Conservation (phyloP, 352 stramenopile species). For the Globisporangium paroecandrum region DNA sequence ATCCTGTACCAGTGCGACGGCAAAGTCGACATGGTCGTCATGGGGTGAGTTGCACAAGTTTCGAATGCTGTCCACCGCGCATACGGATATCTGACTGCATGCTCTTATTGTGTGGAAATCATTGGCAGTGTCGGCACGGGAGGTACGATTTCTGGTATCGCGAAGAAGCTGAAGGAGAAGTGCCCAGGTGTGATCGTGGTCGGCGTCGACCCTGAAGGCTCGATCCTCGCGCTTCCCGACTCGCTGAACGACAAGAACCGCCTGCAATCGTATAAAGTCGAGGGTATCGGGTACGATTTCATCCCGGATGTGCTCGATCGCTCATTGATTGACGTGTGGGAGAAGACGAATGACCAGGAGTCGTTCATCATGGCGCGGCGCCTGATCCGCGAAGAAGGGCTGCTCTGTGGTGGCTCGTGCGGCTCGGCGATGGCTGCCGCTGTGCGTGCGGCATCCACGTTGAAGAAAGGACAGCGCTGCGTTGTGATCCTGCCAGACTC, state of each 20-base stretch:
- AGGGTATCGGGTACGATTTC: slow-evolving; percentile 98
- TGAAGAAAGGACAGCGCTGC: slow-evolving; percentile 88
- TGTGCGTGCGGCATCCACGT: slow-evolving; percentile 81
- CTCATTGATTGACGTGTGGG: slow-evolving; percentile 91
- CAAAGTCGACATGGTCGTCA: slow-evolving; percentile 94
- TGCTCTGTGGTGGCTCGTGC: slow-evolving; percentile 94
- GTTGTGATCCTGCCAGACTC: slow-evolving; percentile 95
- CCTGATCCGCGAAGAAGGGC: slow-evolving; percentile 93
- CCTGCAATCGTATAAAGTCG: slow-evolving; percentile 91
- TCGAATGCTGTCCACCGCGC: background rate
- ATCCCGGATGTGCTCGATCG: slow-evolving; percentile 94
- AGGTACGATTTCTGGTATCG: slow-evolving; percentile 93
- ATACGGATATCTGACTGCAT: background rate
- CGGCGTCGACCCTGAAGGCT: slow-evolving; percentile 89
- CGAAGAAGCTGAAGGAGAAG: slow-evolving; percentile 93
- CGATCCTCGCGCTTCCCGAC: slow-evolving; percentile 92
- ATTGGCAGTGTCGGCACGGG: slow-evolving; percentile 82
- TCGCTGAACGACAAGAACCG: slow-evolving; percentile 91
- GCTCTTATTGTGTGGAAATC: background rate
- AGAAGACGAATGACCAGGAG: slow-evolving; percentile 93
- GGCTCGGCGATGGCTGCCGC: slow-evolving; percentile 87
- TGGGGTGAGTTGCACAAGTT: slow-evolving; percentile 33
- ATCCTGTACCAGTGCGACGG: slow-evolving; percentile 91
- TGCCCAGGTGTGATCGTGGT: slow-evolving; percentile 85
- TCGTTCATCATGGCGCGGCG: slow-evolving; percentile 92